These are phyloP conservation scores for Ananas comosus DNA, from an alignment of 176 grass and related monocot species.

Conservation along the genomic window DNA sequence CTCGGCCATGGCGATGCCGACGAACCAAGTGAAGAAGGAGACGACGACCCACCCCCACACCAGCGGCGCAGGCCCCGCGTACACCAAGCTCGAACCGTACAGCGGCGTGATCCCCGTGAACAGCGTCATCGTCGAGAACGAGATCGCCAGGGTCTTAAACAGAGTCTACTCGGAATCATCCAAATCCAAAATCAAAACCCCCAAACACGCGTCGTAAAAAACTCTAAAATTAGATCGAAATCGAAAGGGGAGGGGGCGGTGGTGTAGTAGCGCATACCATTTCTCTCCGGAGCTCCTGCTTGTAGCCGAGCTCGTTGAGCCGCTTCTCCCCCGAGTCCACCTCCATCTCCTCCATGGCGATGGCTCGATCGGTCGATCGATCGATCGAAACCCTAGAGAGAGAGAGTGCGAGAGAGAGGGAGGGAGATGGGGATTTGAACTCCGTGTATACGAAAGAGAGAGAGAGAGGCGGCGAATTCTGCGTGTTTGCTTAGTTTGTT, in stretches of 20 bases:
- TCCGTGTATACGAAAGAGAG: no score
- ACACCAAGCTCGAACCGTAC: constrained; percentile 81
- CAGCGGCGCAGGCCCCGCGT: constrained; percentile 69
- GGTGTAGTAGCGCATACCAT: constrained; percentile 34
- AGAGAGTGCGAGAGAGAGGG: no score
- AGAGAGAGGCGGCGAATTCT: no score
- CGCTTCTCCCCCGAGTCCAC: constrained; percentile 98
- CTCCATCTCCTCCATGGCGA: constrained; percentile 42
- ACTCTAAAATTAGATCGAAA: background rate
- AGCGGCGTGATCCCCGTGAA: constrained; percentile 99
- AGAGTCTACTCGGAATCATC: constrained; percentile 43
- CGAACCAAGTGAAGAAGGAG: constrained; percentile 99
- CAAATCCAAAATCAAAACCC: constrained; percentile 3
- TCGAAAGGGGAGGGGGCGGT: background rate
- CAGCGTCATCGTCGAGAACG: constrained; percentile 98
- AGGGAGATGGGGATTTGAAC: no score
- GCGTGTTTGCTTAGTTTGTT: no score
- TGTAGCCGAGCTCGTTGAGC: constrained; percentile 98
- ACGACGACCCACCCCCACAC: constrained; percentile 99
- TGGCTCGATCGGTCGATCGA: background rate
- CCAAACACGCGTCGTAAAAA: background rate
- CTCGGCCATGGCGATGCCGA: constrained; percentile 97
- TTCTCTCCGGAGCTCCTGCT: constrained; percentile 96
- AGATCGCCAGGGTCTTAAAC: constrained; percentile 99
- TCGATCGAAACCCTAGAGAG: no score